These are phyloP conservation scores for Monosporozyma aerobia DNA, from an alignment of 805 yeast genomes.

Conservation along the genomic window DNA sequence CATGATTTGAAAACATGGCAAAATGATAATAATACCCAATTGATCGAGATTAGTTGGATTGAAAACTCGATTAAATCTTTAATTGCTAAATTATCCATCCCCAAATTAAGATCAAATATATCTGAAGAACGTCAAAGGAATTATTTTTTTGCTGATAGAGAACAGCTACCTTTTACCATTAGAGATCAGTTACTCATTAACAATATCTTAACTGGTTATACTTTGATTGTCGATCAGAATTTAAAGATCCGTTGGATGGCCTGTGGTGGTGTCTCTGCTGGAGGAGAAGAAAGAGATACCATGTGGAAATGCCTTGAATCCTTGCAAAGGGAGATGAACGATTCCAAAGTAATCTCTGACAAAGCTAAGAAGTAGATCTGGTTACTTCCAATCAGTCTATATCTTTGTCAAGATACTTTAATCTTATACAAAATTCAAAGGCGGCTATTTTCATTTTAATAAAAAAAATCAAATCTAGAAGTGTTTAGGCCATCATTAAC, in stretches of 20 bases:
- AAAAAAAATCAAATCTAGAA: not conserved
- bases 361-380: not conserved
- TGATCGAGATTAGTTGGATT: slow-evolving; percentile 68
- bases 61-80: slow-evolving; percentile 64
- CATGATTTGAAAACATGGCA: slow-evolving; percentile 5
- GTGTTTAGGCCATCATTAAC: not conserved
- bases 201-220: slow-evolving; percentile 75
- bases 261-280: slow-evolving; percentile 60
- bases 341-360: not conserved
- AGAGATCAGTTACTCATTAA: slow-evolving; percentile 55
- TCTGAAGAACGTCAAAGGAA: slow-evolving; percentile 43
- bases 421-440: not conserved
- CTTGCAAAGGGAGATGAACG: slow-evolving; percentile 2
- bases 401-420: no score
- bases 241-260: slow-evolving; percentile 86
- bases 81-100: slow-evolving; percentile 44
- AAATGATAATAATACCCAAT: slow-evolving; percentile 37
- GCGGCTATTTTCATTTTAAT: not conserved
- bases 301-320: slow-evolving; percentile 21
- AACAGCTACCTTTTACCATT: slow-evolving; percentile 45
- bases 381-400: not conserved
- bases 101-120: slow-evolving; percentile 25
- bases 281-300: slow-evolving; percentile 46
- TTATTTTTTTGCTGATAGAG: slow-evolving; percentile 57
- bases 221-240: slow-evolving; percentile 65